Evolutionary conservation across 495 filamentous ascomycete genomes (phyloP).

Genomic region (Lasiosphaeriaceae sp.): DNA sequence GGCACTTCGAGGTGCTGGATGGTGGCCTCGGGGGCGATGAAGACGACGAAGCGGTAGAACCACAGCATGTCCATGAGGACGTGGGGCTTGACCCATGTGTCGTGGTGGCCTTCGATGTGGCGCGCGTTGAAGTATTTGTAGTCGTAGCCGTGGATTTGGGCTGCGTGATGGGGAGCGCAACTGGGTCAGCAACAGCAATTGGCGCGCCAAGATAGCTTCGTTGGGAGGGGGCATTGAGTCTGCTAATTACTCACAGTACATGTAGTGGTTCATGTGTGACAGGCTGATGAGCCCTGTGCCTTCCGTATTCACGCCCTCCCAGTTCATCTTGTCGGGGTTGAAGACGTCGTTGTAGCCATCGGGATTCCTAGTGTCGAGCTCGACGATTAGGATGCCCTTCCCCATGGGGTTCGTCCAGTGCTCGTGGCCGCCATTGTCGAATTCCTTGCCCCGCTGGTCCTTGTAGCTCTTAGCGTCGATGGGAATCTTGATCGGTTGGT

Average conservation of each 20-base stretch:
- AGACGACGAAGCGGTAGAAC: constrained; percentile 38
- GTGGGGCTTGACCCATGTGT: constrained; percentile 41
- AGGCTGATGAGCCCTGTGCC: background rate
- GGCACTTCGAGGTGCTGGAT: constrained; percentile 38
- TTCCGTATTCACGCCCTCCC: background rate
- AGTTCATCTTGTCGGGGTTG: background rate
- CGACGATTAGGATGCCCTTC: background rate
- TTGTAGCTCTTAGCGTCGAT: background rate
- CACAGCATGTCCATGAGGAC: constrained; percentile 30
- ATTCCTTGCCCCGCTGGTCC: constrained; percentile 1
- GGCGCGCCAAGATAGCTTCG: background rate
- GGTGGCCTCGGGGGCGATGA: constrained; percentile 41
- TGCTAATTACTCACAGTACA: background rate
- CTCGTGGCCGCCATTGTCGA: background rate
- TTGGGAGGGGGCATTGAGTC: background rate
- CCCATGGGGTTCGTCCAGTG: background rate
- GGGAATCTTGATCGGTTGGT: constrained; percentile 1
- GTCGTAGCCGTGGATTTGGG: constrained; percentile 45
- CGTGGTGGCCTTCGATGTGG: constrained; percentile 7
- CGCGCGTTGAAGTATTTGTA: constrained; percentile 37
- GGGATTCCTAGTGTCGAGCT: constrained; percentile 1
- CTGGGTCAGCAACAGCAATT: background rate
- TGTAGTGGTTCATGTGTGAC: constrained; percentile 1
- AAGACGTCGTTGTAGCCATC: background rate
- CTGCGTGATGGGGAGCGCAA: constrained; percentile 6